phyloP scores from a whole-genome alignment of 1,139 yeast species.

The Yarrowia galli region DNA sequence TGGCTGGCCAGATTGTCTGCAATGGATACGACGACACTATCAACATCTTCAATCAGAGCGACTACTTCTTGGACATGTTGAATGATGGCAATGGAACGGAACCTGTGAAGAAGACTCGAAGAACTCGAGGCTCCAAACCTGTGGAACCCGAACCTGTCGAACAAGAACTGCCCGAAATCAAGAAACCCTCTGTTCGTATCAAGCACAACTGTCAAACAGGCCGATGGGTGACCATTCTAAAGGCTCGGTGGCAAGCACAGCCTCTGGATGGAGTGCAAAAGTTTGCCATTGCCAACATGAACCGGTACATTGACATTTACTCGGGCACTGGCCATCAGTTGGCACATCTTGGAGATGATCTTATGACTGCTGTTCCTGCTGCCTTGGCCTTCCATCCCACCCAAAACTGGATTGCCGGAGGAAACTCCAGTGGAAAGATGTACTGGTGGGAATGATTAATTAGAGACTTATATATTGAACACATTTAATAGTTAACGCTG shows the following conservation, averaged over 20 bases:
- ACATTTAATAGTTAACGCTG: neutral
- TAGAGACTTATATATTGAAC: neutral
- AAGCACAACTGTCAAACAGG: slow-evolving; percentile 95
- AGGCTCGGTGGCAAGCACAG: slow-evolving; percentile 78
- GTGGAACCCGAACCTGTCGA: slow-evolving; percentile 43
- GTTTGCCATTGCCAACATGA: slow-evolving; percentile 93
- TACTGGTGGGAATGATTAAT: slow-evolving; percentile 61
- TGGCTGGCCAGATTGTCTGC: slow-evolving; percentile 76
- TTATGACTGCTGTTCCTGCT: slow-evolving; percentile 90
- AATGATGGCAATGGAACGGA: slow-evolving; percentile 33
- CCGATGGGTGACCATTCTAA: slow-evolving; percentile 91
- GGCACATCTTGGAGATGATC: slow-evolving; percentile 69
- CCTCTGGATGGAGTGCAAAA: slow-evolving; percentile 80
- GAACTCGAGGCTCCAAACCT: slow-evolving; percentile 47
- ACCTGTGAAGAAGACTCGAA: slow-evolving; percentile 53
- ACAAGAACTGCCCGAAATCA: slow-evolving; percentile 44
- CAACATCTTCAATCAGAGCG: slow-evolving; percentile 58
- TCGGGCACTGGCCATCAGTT: slow-evolving; percentile 76
- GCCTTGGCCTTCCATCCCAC: slow-evolving; percentile 83
- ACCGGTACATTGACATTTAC: slow-evolving; percentile 80
- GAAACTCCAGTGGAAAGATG: slow-evolving; percentile 92
- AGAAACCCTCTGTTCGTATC: slow-evolving; percentile 66
- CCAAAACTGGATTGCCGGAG: slow-evolving; percentile 90
- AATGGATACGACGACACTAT: slow-evolving; percentile 93
- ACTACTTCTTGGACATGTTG: slow-evolving; percentile 34